Evolutionary conservation across 179 eudicot genomes (phyloP).

Genomic region (Camellia oleifera): DNA sequence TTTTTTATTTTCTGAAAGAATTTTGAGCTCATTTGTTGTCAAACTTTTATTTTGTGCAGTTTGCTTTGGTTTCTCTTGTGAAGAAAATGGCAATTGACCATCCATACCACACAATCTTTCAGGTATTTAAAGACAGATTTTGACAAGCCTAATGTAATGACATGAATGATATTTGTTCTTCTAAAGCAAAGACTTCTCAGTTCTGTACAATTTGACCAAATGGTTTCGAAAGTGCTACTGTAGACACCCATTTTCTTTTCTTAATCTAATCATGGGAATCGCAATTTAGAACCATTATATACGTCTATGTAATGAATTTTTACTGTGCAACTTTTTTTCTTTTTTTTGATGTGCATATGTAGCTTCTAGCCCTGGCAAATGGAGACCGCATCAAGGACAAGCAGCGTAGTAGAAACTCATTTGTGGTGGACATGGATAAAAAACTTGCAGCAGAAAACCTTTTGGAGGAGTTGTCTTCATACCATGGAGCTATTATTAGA

Average conservation of each 20-base stretch:
- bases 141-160: background rate
- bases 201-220: background rate
- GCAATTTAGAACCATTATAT: background rate
- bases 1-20: conserved; percentile 10
- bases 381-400: conserved; percentile 98
- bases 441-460: conserved; percentile 93
- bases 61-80: conserved; percentile 88
- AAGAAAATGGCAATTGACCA: conserved; percentile 97
- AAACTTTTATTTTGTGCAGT: conserved; percentile 47
- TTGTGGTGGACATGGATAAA: conserved; percentile 94
- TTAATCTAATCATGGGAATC: background rate
- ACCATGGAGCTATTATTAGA: conserved; percentile 76
- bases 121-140: conserved; percentile 42
- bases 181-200: background rate
- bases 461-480: conserved; percentile 62
- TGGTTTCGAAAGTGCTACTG: background rate
- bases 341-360: background rate
- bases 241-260: background rate
- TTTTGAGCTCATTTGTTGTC: background rate
- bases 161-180: conserved; percentile 3
- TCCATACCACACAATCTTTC: conserved; percentile 95
- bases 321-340: background rate
- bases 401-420: conserved; percentile 97
- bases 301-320: background rate
- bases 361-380: conserved; percentile 95